Percentiles rank a stretch among this genome's conserved stretches.
These are phyloP conservation scores for Microstegium vimineum DNA, from an alignment of 176 grass and related monocot species.

Conservation along the genomic window DNA sequence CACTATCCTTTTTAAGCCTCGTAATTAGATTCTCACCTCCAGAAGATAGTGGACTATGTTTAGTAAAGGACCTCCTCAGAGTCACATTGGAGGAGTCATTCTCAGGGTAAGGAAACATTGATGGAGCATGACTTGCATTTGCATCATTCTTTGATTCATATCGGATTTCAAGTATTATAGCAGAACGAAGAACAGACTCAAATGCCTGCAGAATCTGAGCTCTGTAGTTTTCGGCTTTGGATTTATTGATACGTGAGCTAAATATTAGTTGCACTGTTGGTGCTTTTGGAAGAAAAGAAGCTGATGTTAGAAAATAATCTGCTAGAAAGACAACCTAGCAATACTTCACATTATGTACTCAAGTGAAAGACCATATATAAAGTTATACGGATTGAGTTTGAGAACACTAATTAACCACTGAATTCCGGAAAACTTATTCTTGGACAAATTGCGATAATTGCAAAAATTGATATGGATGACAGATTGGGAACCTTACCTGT, in stretches of 20 bases:
- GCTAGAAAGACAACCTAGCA: constrained; percentile 1
- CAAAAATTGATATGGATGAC: constrained; percentile 14
- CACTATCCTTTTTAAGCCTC: constrained; percentile 47
- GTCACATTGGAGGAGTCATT: constrained; percentile 40
- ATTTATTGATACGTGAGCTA: constrained; percentile 65
- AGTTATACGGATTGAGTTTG: background rate
- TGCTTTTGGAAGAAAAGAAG: constrained; percentile 47
- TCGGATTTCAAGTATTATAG: constrained; percentile 89
- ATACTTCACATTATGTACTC: background rate
- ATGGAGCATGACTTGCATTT: constrained; percentile 18
- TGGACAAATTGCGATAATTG: background rate
- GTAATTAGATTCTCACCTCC: constrained; percentile 49
- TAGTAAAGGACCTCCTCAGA: constrained; percentile 49
- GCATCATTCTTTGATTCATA: constrained; percentile 56
- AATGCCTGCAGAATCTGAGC: constrained; percentile 90
- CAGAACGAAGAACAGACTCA: constrained; percentile 71
- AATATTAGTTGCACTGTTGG: constrained; percentile 80
- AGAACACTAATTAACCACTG: background rate
- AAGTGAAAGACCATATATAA: constrained; percentile 5
- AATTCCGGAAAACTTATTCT: background rate
- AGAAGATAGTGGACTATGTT: constrained; percentile 53
- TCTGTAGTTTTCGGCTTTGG: constrained; percentile 81
- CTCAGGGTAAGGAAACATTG: constrained; percentile 34
- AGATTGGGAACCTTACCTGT: constrained; percentile 49
- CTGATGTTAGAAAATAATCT: constrained; percentile 21